phyloP scores from a whole-genome alignment of 2,329 filamentous ascomycete species.

The Aspergillus tanneri region DNA sequence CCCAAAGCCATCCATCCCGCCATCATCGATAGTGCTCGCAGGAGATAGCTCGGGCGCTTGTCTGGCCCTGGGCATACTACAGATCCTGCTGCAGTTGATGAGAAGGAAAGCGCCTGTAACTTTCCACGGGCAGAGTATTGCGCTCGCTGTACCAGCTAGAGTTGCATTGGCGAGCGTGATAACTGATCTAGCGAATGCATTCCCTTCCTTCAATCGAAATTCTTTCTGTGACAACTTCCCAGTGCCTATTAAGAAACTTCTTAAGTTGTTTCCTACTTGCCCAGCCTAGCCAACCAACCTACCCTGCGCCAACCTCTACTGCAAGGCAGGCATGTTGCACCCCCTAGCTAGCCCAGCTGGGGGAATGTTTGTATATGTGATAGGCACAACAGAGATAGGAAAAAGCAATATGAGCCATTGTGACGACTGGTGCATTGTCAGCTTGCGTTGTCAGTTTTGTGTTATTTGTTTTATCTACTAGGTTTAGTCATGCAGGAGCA shows the following conservation, averaged over 20 bases:
- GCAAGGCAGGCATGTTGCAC: conserved; percentile 3
- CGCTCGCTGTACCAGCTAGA: conserved; percentile 1
- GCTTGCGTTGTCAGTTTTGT: too few relatives aligned
- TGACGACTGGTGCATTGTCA: too few relatives aligned
- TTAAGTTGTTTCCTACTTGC: background rate
- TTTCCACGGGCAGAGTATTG: conserved; percentile 2
- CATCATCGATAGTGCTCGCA: conserved; percentile 2
- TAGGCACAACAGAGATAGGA: too few relatives aligned
- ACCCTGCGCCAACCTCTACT: conserved; percentile 7
- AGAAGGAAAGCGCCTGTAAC: background rate
- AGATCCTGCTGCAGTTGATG: conserved; percentile 3
- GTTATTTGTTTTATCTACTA: too few relatives aligned
- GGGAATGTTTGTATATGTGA: too few relatives aligned
- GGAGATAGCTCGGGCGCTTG: conserved; percentile 3
- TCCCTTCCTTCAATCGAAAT: conserved; percentile 6
- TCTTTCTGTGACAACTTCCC: background rate
- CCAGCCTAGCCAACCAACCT: conserved; percentile 1
- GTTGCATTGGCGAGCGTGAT: background rate
- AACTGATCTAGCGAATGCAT: background rate
- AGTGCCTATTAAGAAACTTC: background rate
- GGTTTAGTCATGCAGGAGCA: too few relatives aligned
- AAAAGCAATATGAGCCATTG: too few relatives aligned
- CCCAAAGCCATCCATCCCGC: background rate
- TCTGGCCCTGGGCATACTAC: conserved; percentile 5
- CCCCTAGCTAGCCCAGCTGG: conserved; percentile 4